A percentile compares a stretch with the other conserved stretches of the same genome.
These are phyloP conservation scores for Linum tenue DNA, from an alignment of 345 rosid species.

Conservation along the genomic window DNA sequence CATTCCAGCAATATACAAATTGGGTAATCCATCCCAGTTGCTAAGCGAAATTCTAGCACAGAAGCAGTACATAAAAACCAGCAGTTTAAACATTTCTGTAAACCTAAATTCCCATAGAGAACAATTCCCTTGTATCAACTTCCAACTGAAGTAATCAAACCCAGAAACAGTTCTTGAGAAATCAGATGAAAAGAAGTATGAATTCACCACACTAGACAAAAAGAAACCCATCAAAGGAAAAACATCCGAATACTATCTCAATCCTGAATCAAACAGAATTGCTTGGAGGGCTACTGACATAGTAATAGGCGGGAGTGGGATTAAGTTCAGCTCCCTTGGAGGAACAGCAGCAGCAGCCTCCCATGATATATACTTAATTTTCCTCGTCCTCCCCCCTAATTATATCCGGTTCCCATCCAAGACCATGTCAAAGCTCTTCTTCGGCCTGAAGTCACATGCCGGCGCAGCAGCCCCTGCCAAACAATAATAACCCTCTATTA, in stretches of 20 bases:
- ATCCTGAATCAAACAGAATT: neutral
- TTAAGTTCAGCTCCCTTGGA: constrained; percentile 64
- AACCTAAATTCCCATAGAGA: neutral
- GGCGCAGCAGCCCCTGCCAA: neutral
- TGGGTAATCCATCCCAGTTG: too few relatives aligned
- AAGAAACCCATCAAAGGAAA: neutral
- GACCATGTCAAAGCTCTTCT: neutral
- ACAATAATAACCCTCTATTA: neutral
- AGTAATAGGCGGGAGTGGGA: constrained; percentile 71
- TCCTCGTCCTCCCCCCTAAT: neutral
- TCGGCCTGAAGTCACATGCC: neutral
- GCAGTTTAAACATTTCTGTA: too few relatives aligned
- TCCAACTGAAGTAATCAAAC: constrained; percentile 1
- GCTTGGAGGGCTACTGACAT: constrained; percentile 37
- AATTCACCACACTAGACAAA: neutral
- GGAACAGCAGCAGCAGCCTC: constrained; percentile 89
- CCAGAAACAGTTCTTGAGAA: neutral
- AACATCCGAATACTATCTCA: neutral
- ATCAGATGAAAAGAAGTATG: constrained; percentile 5
- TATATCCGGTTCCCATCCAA: neutral
- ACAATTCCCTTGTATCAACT: neutral
- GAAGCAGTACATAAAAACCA: too few relatives aligned
- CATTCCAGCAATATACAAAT: too few relatives aligned
- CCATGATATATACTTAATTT: constrained; percentile 30
- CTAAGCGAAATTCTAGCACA: too few relatives aligned